phyloP scores from a whole-genome alignment of 73 alveolate genomes.

The Paramecium biaurelia region DNA sequence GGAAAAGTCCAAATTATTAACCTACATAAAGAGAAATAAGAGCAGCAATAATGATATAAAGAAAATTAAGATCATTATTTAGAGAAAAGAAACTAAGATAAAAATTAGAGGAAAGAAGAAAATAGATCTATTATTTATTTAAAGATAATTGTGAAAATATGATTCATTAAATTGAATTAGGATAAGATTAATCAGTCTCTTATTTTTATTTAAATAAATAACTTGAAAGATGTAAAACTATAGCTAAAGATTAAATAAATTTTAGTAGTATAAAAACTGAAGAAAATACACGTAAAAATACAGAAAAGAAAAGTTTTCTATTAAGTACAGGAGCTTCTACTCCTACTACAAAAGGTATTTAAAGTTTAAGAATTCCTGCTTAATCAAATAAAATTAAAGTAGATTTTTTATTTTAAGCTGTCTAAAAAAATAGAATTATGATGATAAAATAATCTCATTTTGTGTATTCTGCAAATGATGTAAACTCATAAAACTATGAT shows the following conservation, averaged over 20 bases:
- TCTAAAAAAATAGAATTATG: slow-evolving; percentile 22
- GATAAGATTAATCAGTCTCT: slow-evolving; percentile 1
- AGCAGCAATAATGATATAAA: slow-evolving; percentile 35
- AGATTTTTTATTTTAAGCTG: slow-evolving; percentile 36
- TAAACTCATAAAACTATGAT: slow-evolving; percentile 58
- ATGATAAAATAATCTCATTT: slow-evolving; percentile 46
- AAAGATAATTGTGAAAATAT: slow-evolving; percentile 41
- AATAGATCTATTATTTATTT: slow-evolving; percentile 31
- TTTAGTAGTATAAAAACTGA: slow-evolving; percentile 12
- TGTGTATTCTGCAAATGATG: slow-evolving; percentile 64
- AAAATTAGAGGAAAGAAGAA: slow-evolving; percentile 33
- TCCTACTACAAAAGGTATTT: background rate
- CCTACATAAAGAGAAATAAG: slow-evolving; percentile 34
- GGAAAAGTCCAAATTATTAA: background rate
- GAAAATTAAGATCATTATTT: slow-evolving; percentile 18
- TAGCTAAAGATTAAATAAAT: slow-evolving; percentile 21
- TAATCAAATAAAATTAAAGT: background rate
- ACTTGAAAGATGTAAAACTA: slow-evolving; percentile 16
- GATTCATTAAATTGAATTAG: background rate
- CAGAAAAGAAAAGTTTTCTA: background rate
- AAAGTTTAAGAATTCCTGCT: background rate
- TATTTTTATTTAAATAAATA: background rate
- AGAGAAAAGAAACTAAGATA: slow-evolving; percentile 43
- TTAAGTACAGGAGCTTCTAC: slow-evolving; percentile 15
- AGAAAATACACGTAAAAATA: background rate